phyloP scores from a whole-genome alignment of 306 rosid genomes.

The Dryas drummondii region DNA sequence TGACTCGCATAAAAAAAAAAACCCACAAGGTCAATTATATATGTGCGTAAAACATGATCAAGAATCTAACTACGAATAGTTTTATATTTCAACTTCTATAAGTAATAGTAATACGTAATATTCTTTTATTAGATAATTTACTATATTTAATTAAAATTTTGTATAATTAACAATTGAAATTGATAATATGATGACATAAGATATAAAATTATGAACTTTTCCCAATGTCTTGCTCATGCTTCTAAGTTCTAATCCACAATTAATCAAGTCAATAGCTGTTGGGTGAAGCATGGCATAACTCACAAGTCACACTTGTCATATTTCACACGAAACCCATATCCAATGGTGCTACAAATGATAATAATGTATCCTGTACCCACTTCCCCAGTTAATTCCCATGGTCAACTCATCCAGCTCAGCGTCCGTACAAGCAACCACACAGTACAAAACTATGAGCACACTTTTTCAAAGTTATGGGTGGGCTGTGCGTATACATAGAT shows the following conservation, averaged over 20 bases:
- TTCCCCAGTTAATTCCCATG: neutral
- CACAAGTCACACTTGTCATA: neutral
- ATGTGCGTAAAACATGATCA: too few relatives aligned
- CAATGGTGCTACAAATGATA: neutral
- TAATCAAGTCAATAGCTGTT: slow-evolving; percentile 16
- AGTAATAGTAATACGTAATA: too few relatives aligned
- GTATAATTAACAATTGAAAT: too few relatives aligned
- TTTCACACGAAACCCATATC: slow-evolving; percentile 23
- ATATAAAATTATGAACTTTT: neutral
- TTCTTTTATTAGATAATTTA: too few relatives aligned
- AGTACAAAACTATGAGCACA: neutral
- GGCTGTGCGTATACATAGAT: neutral
- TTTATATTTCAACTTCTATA: too few relatives aligned
- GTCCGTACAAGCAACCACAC: slow-evolving; percentile 14
- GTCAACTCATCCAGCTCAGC: slow-evolving; percentile 16
- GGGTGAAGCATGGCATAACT: neutral
- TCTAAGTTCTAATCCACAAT: slow-evolving; percentile 6
- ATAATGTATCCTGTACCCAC: neutral
- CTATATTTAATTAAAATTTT: too few relatives aligned
- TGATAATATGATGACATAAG: too few relatives aligned
- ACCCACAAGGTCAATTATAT: too few relatives aligned
- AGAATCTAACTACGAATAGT: too few relatives aligned
- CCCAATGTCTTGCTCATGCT: too few relatives aligned
- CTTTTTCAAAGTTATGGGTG: neutral
- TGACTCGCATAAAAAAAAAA: too few relatives aligned